A percentile compares a stretch with the other conserved stretches of the same genome.
These are phyloP conservation scores for Botrytis hyacinthi DNA, from an alignment of 2,329 filamentous ascomycete genomes.

Conservation along the genomic window DNA sequence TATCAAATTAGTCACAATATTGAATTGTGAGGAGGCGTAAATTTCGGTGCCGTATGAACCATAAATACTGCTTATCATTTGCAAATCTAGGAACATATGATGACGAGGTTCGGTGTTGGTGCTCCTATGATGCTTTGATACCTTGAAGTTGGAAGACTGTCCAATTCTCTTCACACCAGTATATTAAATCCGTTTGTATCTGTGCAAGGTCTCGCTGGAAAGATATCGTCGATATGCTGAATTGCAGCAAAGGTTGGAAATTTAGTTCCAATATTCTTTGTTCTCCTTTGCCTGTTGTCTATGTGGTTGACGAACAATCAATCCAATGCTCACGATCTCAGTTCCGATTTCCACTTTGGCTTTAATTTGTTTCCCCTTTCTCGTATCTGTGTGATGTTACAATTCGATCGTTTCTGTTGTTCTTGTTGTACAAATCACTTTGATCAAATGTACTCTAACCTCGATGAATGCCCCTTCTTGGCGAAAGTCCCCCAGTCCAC, in stretches of 20 bases:
- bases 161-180: background rate
- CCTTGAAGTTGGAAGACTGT: background rate
- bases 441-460: background rate
- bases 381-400: background rate
- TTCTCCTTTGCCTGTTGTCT: background rate
- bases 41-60: background rate
- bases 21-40: conserved; percentile 1
- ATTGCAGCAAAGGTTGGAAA: background rate
- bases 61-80: background rate
- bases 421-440: background rate
- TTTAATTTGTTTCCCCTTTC: background rate
- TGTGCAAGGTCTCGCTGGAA: background rate
- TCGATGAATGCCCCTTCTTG: conserved; percentile 8
- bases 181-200: background rate
- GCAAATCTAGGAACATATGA: background rate
- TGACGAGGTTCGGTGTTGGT: background rate
- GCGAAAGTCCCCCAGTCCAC: background rate
- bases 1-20: background rate
- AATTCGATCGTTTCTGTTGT: background rate
- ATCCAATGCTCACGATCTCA: background rate
- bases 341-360: background rate
- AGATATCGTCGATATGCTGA: background rate
- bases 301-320: background rate
- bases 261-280: background rate
- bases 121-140: background rate